These are phyloP conservation scores for Ilex aquifolium DNA, from an alignment of 257 asterid species.

Conservation along the genomic window DNA sequence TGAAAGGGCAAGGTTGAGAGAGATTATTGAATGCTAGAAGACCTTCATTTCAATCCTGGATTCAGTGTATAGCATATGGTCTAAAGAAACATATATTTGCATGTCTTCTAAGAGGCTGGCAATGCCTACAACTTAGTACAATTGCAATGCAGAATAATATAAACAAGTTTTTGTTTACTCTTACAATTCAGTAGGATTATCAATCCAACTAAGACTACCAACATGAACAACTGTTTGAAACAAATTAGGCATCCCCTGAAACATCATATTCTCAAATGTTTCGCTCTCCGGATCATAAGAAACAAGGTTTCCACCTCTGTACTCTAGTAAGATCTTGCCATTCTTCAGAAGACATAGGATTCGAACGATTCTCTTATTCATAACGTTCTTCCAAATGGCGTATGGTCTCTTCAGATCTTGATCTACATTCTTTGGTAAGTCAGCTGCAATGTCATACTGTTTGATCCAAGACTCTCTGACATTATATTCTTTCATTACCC, in stretches of 20 bases:
- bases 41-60: too few relatives aligned
- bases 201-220: constrained; percentile 30
- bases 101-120: too few relatives aligned
- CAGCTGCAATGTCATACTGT: constrained; percentile 19
- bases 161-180: neutral
- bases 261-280: constrained; percentile 12
- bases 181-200: too few relatives aligned
- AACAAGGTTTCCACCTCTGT: constrained; percentile 27
- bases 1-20: too few relatives aligned
- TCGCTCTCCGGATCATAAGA: constrained; percentile 15
- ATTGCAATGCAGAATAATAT: too few relatives aligned
- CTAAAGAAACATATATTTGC: too few relatives aligned
- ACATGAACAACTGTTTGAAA: constrained; percentile 31
- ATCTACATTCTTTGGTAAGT: constrained; percentile 10
- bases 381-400: constrained; percentile 26
- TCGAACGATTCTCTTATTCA: constrained; percentile 13
- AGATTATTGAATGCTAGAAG: too few relatives aligned
- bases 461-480: constrained; percentile 27
- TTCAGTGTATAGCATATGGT: too few relatives aligned
- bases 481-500: constrained; percentile 25
- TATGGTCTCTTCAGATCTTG: constrained; percentile 6
- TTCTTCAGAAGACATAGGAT: constrained; percentile 19
- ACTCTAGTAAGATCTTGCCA: constrained; percentile 35
- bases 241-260: constrained; percentile 28
- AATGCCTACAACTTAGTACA: too few relatives aligned